Percentiles rank a stretch among this genome's conserved stretches.
Evolutionary conservation across 192 early-diverging fungal species (phyloP).

Genomic region (Oehlia diaphana): DNA sequence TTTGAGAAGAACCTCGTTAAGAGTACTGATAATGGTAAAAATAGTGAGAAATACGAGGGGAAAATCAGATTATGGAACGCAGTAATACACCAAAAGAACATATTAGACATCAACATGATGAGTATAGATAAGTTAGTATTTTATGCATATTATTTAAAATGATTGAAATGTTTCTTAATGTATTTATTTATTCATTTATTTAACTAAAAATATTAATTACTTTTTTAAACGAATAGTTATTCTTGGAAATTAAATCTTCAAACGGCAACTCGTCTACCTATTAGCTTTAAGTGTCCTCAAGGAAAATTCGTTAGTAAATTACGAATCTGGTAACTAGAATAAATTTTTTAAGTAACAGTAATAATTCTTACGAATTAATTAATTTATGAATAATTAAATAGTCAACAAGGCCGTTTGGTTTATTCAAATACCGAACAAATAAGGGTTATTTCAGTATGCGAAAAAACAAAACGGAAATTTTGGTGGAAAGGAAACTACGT

Average conservation of each 20-base stretch:
- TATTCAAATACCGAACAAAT: conserved; percentile 33
- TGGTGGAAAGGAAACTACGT: conserved; percentile 40
- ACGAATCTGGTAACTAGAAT: conserved; percentile 23
- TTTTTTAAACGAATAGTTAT: conserved; percentile 25
- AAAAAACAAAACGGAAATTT: conserved; percentile 42
- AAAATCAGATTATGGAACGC: conserved; percentile 41
- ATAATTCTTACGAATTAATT: background rate
- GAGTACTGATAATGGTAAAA: no score
- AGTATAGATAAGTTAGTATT: conserved; percentile 37
- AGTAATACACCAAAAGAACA: conserved; percentile 28
- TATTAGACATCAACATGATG: conserved; percentile 32
- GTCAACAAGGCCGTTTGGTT: conserved; percentile 32
- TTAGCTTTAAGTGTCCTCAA: conserved; percentile 29
- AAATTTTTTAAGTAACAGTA: no score
- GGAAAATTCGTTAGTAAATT: conserved; percentile 35
- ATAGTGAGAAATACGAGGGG: no score
- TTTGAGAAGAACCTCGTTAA: conserved; percentile 32
- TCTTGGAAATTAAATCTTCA: conserved; percentile 44
- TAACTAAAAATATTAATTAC: background rate
- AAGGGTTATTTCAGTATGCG: conserved; percentile 26
- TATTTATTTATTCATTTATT: background rate
- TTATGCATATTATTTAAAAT: background rate
- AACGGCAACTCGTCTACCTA: conserved; percentile 32
- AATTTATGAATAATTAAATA: conserved; percentile 17
- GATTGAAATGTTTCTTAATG: no score